Conservation (phyloP, 2,329 filamentous ascomycete species). For the Byssothecium circinans region DNA sequence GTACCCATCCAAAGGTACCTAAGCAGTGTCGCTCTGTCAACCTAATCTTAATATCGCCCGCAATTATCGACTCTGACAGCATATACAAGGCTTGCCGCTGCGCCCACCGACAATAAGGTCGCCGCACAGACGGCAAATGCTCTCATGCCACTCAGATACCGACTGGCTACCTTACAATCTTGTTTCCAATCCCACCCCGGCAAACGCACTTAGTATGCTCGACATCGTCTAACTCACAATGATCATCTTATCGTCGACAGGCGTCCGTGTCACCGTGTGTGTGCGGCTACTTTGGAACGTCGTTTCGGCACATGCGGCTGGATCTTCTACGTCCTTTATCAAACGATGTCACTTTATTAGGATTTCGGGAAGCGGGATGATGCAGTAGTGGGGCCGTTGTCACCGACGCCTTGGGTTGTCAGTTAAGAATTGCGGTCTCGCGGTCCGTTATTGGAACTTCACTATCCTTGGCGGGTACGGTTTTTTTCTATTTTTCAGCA, state of each 20-base stretch:
- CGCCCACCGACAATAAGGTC: conserved; percentile 3
- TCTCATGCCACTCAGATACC: conserved; percentile 21
- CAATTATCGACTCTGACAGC: not conserved
- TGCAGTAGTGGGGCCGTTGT: conserved; percentile 26
- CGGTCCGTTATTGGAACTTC: not conserved
- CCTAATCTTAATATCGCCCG: not conserved
- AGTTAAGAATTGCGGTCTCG: not conserved
- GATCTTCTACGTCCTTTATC: not conserved
- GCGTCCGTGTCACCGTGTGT: not conserved
- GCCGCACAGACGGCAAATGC: conserved; percentile 28
- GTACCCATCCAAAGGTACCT: not conserved
- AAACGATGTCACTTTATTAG: not conserved
- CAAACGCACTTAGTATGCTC: conserved; percentile 20
- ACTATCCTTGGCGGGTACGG: not conserved
- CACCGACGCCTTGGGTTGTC: conserved; percentile 22
- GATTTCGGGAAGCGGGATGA: conserved; percentile 24
- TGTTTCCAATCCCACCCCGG: conserved; percentile 12
- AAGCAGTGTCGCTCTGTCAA: not conserved
- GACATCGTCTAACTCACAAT: conserved; percentile 18
- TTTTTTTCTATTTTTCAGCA: not conserved
- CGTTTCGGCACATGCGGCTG: not conserved
- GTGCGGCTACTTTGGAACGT: not conserved
- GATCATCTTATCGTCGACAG: conserved; percentile 12
- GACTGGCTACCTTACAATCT: conserved; percentile 15
- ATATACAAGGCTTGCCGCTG: not conserved